Evolutionary conservation across 306 rosid genomes (phyloP).

Genomic region (Alnus rubra): DNA sequence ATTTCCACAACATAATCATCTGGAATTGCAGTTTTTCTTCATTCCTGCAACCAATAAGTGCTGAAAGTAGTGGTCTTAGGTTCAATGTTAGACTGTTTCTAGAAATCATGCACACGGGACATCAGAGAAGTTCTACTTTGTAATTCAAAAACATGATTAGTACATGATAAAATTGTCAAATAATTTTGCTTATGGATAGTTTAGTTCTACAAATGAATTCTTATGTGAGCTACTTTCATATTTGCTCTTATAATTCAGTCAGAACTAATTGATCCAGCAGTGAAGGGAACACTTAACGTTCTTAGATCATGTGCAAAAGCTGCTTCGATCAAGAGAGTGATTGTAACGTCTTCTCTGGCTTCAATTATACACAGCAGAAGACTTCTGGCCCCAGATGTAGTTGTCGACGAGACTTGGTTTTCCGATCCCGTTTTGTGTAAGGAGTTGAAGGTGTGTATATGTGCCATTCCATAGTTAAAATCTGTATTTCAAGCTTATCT

Average conservation of each 20-base stretch:
- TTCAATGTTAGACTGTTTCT: neutral
- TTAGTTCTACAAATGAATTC: neutral
- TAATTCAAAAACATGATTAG: too few relatives aligned
- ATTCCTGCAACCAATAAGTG: neutral
- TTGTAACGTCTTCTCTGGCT: slow-evolving; percentile 32
- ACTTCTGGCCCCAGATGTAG: slow-evolving; percentile 24
- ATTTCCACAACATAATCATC: neutral
- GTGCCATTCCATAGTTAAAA: neutral
- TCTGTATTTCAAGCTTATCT: neutral
- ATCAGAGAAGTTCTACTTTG: neutral
- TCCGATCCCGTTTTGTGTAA: slow-evolving; percentile 14
- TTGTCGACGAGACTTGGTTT: slow-evolving; percentile 36
- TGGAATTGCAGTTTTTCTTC: neutral
- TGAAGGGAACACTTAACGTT: slow-evolving; percentile 33
- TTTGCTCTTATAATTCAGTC: neutral
- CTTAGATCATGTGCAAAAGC: slow-evolving; percentile 26
- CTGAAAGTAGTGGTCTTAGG: neutral
- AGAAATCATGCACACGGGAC: neutral
- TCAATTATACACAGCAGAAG: neutral
- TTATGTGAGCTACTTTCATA: neutral
- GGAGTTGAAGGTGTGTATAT: slow-evolving; percentile 20
- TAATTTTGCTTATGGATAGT: neutral
- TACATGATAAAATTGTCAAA: neutral
- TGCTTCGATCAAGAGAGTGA: slow-evolving; percentile 24
- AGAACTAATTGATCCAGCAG: slow-evolving; percentile 26